Conservation (phyloP, 257 asterid species). For the Oldenlandia corymbosa region DNA sequence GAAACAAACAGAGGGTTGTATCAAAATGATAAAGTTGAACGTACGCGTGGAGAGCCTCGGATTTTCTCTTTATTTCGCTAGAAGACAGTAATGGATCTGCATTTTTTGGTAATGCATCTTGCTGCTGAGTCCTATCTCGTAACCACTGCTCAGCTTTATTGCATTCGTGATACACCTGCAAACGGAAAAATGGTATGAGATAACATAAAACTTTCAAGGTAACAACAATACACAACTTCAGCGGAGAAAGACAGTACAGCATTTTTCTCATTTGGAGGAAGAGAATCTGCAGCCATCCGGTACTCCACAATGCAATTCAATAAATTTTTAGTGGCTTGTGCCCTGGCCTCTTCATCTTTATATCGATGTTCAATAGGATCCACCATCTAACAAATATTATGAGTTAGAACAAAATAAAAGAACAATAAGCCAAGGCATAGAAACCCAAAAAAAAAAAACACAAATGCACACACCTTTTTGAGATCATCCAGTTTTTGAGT, state of each 20-base stretch:
- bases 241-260: slow-evolving; percentile 39
- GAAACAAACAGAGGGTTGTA: background rate
- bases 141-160: slow-evolving; percentile 81
- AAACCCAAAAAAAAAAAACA: slow-evolving; percentile 2
- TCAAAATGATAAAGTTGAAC: slow-evolving; percentile 25
- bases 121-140: slow-evolving; percentile 62
- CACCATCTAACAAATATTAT: slow-evolving; percentile 49
- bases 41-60: slow-evolving; percentile 68
- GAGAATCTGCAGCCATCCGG: slow-evolving; percentile 55
- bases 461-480: slow-evolving; percentile 62
- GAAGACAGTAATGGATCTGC: slow-evolving; percentile 81
- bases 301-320: slow-evolving; percentile 50
- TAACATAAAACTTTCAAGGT: background rate
- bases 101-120: slow-evolving; percentile 68
- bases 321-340: slow-evolving; percentile 52
- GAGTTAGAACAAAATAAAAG: slow-evolving; percentile 3
- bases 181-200: slow-evolving; percentile 1
- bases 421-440: slow-evolving; percentile 5
- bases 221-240: background rate
- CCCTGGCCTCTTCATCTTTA: slow-evolving; percentile 78
- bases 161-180: slow-evolving; percentile 75
- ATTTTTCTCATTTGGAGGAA: slow-evolving; percentile 63
- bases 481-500: slow-evolving; percentile 56
- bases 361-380: slow-evolving; percentile 79
- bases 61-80: slow-evolving; percentile 54